A percentile compares a stretch with the other conserved stretches of the same genome.
Evolutionary conservation across 2,329 filamentous ascomycete genomes (phyloP).

Genomic region (Cladosporium phlei): DNA sequence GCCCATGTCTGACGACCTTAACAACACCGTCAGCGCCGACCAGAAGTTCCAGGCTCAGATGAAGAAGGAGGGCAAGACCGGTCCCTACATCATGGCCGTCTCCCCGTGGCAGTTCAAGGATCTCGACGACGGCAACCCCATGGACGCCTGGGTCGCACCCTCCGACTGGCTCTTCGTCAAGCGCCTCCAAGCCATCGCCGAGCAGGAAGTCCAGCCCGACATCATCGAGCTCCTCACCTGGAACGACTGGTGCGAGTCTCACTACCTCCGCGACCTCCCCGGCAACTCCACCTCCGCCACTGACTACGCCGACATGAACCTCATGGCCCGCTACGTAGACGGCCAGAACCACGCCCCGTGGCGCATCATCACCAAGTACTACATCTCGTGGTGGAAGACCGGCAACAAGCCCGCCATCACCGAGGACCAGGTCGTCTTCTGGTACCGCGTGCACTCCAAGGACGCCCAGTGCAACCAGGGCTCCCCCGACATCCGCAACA

Average conservation of each 20-base stretch:
- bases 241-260: slow-evolving; percentile 38
- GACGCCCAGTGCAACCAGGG: slow-evolving; percentile 30
- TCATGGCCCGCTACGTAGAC: slow-evolving; percentile 33
- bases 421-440: slow-evolving; percentile 36
- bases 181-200: slow-evolving; percentile 25
- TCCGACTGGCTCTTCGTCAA: slow-evolving; percentile 35
- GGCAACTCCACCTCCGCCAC: slow-evolving; percentile 16
- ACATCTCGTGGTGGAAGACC: slow-evolving; percentile 35
- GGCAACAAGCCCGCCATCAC: slow-evolving; percentile 30
- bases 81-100: slow-evolving; percentile 38
- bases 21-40: slow-evolving; percentile 31
- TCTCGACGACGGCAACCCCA: slow-evolving; percentile 32
- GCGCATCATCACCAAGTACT: slow-evolving; percentile 37
- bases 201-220: slow-evolving; percentile 31
- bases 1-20: slow-evolving; percentile 30
- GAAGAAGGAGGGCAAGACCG: slow-evolving; percentile 30
- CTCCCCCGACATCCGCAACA: slow-evolving; percentile 31
- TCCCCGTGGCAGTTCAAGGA: slow-evolving; percentile 40
- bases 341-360: slow-evolving; percentile 35
- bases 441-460: slow-evolving; percentile 37
- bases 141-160: slow-evolving; percentile 35
- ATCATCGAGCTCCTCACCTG: slow-evolving; percentile 38
- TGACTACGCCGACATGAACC: slow-evolving; percentile 29
- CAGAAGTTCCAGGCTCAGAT: slow-evolving; percentile 32
- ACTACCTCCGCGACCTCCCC: slow-evolving; percentile 37